These are phyloP conservation scores for Arachnopeziza araneosa DNA, from an alignment of 2,329 filamentous ascomycete species.

Conservation along the genomic window DNA sequence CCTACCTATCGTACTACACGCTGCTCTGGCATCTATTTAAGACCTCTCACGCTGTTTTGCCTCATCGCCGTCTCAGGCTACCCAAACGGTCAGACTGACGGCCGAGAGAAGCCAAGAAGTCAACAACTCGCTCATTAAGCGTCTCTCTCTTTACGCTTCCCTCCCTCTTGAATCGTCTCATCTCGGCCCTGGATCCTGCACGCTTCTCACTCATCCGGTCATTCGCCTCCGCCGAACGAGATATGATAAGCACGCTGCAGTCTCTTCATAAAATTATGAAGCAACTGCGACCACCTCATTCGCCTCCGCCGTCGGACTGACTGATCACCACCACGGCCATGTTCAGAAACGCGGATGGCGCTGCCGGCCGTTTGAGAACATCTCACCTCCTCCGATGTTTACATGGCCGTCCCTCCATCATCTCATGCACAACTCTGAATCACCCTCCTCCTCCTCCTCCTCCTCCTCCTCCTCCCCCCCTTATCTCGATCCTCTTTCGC, in stretches of 20 bases:
- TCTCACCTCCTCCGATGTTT: neutral
- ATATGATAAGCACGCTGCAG: neutral
- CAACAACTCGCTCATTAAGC: no score
- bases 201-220: neutral
- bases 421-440: no score
- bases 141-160: neutral
- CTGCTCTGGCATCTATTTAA: no score
- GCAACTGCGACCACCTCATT: neutral
- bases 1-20: no score
- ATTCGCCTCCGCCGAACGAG: neutral
- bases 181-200: neutral
- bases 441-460: no score
- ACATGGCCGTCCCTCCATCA: no score
- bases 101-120: neutral
- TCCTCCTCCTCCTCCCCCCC: neutral
- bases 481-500: no score
- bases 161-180: neutral
- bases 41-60: neutral
- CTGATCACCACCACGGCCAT: neutral
- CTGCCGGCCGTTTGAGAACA: neutral
- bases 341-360: neutral
- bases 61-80: neutral
- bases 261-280: no score
- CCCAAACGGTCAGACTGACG: neutral
- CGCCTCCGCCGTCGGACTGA: neutral